phyloP scores from a whole-genome alignment of 345 rosid species.

The Conringia planisiliqua region DNA sequence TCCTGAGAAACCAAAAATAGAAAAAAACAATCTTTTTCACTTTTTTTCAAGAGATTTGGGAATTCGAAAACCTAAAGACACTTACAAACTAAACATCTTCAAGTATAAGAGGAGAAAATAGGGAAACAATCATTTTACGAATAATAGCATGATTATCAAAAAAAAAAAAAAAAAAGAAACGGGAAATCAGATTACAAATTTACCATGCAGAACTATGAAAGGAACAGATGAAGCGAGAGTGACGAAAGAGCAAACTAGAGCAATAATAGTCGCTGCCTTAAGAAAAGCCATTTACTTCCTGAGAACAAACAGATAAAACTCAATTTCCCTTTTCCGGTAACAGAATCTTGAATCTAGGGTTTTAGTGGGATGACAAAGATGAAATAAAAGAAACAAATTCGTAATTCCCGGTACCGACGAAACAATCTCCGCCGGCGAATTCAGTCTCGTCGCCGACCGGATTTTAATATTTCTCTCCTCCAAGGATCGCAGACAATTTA shows the following conservation, averaged over 20 bases:
- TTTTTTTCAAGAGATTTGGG: background rate
- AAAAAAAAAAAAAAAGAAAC: background rate
- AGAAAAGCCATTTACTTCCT: conserved; percentile 15
- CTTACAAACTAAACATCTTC: background rate
- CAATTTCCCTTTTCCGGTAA: background rate
- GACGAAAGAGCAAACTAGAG: conserved; percentile 24
- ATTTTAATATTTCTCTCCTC: background rate
- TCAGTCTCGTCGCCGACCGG: background rate
- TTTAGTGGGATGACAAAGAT: background rate
- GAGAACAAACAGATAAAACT: background rate
- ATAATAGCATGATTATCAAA: background rate
- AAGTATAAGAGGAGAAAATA: background rate
- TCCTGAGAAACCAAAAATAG: conserved; percentile 39
- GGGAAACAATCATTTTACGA: background rate
- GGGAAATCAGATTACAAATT: background rate
- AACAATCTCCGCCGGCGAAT: conserved; percentile 3
- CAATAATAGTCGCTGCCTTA: background rate
- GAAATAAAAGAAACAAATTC: background rate
- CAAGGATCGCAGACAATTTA: background rate
- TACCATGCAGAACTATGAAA: conserved; percentile 79
- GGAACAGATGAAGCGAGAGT: conserved; percentile 49
- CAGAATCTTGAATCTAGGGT: background rate
- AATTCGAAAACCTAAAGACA: conserved; percentile 2
- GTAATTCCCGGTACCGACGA: background rate
- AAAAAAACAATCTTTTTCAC: background rate